Percentiles rank a stretch among this genome's conserved stretches.
phyloP scores from a whole-genome alignment of 192 early-diverging fungal genomes.

The Entomortierella parvispora region DNA sequence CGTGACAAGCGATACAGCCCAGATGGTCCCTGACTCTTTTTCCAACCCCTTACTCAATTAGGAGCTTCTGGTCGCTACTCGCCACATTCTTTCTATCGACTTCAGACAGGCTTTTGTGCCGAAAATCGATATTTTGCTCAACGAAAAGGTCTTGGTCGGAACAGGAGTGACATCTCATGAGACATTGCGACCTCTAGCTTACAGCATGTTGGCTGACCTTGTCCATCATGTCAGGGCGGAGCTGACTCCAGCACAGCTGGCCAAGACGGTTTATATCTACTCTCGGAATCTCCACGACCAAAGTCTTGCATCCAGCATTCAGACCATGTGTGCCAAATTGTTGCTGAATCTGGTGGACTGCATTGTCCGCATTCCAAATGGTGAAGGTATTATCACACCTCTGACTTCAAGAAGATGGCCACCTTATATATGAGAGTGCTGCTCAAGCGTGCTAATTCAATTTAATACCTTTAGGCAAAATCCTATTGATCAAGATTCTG shows the following conservation, averaged over 20 bases:
- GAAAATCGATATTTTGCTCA: conserved; percentile 91
- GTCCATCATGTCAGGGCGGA: conserved; percentile 94
- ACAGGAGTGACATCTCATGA: conserved; percentile 93
- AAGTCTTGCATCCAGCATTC: conserved; percentile 89
- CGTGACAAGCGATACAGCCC: background rate
- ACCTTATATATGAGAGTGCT: too few species aligned
- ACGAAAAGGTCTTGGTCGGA: conserved; percentile 94
- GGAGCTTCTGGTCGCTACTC: conserved; percentile 94
- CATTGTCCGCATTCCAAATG: conserved; percentile 74
- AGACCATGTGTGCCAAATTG: conserved; percentile 97
- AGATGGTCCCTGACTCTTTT: background rate
- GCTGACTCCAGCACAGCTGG: conserved; percentile 82
- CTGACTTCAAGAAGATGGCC: too few species aligned
- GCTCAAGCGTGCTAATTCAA: too few species aligned
- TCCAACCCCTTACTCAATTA: conserved; percentile 23
- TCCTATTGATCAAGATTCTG: conserved; percentile 82
- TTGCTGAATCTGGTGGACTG: conserved; percentile 92
- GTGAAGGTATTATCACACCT: conserved; percentile 53
- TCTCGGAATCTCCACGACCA: conserved; percentile 93
- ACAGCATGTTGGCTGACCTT: conserved; percentile 95
- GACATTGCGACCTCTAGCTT: conserved; percentile 89
- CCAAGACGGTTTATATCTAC: conserved; percentile 89
- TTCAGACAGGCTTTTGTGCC: conserved; percentile 89
- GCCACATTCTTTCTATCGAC: conserved; percentile 94
- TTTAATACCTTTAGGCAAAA: conserved; percentile 59